Conservation (phyloP, 2,329 filamentous ascomycete genomes). For the Verticillium nubilum region DNA sequence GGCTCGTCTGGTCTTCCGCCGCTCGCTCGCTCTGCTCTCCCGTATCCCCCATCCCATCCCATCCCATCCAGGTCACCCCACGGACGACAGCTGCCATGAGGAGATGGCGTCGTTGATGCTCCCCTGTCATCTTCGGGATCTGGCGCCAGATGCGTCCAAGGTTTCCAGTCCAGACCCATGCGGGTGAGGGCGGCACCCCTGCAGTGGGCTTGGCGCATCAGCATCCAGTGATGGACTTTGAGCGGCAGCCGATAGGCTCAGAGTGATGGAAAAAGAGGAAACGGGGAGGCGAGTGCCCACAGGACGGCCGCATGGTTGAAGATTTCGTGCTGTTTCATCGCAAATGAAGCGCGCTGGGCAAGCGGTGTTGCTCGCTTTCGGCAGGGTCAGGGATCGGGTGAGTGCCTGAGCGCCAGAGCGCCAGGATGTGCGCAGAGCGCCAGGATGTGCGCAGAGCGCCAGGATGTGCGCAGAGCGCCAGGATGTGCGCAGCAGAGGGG, state of each 20-base stretch:
- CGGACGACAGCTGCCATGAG: not conserved
- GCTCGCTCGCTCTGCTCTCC: not conserved
- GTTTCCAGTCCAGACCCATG: not conserved
- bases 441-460: not conserved
- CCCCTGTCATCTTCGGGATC: not conserved
- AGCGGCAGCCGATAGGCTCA: not conserved
- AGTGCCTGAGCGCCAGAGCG: not conserved
- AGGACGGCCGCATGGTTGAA: not conserved
- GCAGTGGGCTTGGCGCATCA: not conserved
- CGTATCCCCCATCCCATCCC: not conserved
- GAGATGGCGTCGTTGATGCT: not conserved
- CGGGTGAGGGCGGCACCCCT: not conserved
- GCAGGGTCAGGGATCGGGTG: not conserved
- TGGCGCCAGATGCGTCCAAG: not conserved
- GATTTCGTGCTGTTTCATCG: slow-evolving; percentile 1
- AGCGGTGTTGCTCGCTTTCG: not conserved
- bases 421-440: not conserved
- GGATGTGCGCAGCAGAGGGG: not conserved
- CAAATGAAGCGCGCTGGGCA: slow-evolving; percentile 1
- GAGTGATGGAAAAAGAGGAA: not conserved
- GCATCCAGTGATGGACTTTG: slow-evolving; percentile 1
- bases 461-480: not conserved
- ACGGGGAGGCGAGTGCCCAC: not conserved
- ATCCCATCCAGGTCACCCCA: not conserved
- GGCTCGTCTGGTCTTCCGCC: not conserved